Base-by-base conservation (phyloP, 1,284 basidiomycete species). In the Flammula alnicola region DNA sequence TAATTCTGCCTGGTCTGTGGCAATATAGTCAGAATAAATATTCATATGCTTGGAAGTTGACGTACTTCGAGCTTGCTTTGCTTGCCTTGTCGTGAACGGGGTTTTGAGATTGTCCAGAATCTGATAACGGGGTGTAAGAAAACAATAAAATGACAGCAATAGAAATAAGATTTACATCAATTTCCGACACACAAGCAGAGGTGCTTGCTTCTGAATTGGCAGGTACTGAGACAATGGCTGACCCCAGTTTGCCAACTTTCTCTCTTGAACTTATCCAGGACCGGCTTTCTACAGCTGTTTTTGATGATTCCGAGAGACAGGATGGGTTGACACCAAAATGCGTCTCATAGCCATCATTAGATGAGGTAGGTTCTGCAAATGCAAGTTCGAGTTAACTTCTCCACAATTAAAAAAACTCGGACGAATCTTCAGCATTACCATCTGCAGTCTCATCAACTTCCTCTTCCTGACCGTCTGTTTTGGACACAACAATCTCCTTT, bases 251-350 rank as follows among this genome's bases (percentile, higher is more conserved):
- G 33, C 75, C 75, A 9, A 84, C 61, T 52, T 71, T 77, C 43
- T 72, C 71, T 57, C 73, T 73, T 1, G 68, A 70, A 11, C 62
- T 72, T 44, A 70, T 73, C 87, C 85, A 90, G 27, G 69, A 59
- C 6, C 68, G 64, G 50, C 71, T 62, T 45, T 88, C 81, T 5
- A 77, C 78, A 11, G 76, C 66, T 25, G 65, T 62, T 49, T 81
- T 76, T 11, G 74, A 73, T 2, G 63, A 54, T 23, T 80, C 78
- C 0, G 80, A 76, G 26, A 88, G 61, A 26, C 73, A 61, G 20
- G 62, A 46, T 10, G 83, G 74, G 16, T 74, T 72, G 12, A 75
- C 59, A 5, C 86, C 88, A 63, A 88, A 91, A 61, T 91, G 89
- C 11, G 62, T 63, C 57, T 89, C 84, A 54, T 86, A 88, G 42